phyloP scores from a whole-genome alignment of 331 rosid genomes.

The Spiraea crenata region DNA sequence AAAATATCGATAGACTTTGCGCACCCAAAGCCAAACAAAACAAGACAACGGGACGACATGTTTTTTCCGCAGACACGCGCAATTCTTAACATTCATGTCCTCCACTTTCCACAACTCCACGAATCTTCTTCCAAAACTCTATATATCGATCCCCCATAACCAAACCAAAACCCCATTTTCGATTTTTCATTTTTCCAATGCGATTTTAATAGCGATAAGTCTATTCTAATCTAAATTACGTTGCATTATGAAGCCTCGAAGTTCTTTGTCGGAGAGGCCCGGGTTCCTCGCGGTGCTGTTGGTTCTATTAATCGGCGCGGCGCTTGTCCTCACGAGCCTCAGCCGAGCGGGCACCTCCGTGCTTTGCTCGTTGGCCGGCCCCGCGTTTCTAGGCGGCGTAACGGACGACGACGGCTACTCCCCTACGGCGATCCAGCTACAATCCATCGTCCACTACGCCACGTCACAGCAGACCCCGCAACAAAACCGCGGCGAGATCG shows the following conservation, averaged over 20 bases:
- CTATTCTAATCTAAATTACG: too few species aligned
- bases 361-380: conserved; percentile 32
- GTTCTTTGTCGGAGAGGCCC: conserved; percentile 30
- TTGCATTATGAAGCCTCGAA: conserved; percentile 27
- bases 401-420: neutral
- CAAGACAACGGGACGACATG: neutral
- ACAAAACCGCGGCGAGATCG: conserved; percentile 65
- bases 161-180: too few species aligned
- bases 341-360: conserved; percentile 27
- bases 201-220: too few species aligned
- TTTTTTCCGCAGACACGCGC: neutral
- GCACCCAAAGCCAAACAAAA: neutral
- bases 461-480: conserved; percentile 67
- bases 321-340: conserved; percentile 34
- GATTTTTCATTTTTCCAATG: too few species aligned
- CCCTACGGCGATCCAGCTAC: conserved; percentile 45
- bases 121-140: too few species aligned
- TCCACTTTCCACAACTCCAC: too few species aligned
- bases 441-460: conserved; percentile 85
- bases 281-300: conserved; percentile 36
- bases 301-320: conserved; percentile 49
- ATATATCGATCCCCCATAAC: too few species aligned
- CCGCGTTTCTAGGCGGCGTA: conserved; percentile 1
- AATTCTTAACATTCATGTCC: neutral
- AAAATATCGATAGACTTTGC: neutral